Conservation (phyloP, 2,329 filamentous ascomycete genomes). For the Fusarium torreyae region DNA sequence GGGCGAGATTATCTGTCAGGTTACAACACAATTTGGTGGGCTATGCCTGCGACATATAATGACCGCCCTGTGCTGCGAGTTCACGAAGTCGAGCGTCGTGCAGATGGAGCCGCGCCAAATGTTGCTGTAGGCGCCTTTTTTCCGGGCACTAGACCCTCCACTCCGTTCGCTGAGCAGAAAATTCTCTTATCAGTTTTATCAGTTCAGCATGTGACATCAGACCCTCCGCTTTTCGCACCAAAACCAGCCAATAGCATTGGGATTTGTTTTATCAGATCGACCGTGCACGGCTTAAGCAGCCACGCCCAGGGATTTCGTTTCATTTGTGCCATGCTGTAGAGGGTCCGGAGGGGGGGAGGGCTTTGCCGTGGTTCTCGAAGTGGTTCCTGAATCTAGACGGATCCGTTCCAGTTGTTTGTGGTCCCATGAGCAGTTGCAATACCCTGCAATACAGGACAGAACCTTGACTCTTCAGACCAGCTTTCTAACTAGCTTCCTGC, state of each 20-base stretch:
- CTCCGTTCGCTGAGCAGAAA: constrained; percentile 39
- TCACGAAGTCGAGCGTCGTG: constrained; percentile 17
- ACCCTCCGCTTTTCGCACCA: constrained; percentile 14
- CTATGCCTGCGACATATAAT: constrained; percentile 35
- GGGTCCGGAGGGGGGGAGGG: constrained; percentile 18
- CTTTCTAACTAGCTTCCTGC: constrained; percentile 42
- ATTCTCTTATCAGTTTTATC: constrained; percentile 45
- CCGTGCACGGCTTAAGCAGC: constrained; percentile 32
- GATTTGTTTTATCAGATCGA: constrained; percentile 46
- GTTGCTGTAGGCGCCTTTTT: constrained; percentile 24
- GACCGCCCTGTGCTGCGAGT: constrained; percentile 43
- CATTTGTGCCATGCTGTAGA: constrained; percentile 18
- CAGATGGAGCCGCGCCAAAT: constrained; percentile 23
- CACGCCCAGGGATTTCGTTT: constrained; percentile 21
- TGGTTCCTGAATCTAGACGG: constrained; percentile 13
- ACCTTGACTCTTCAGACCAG: constrained; percentile 15
- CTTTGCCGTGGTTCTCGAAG: constrained; percentile 13
- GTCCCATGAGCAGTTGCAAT: constrained; percentile 7
- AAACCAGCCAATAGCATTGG: constrained; percentile 22
- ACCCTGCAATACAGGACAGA: constrained; percentile 28
- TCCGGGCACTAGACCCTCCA: constrained; percentile 10
- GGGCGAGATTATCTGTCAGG: constrained; percentile 33
- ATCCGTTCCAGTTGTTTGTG: constrained; percentile 17
- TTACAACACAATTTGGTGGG: constrained; percentile 20
- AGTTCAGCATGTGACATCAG: constrained; percentile 49